Conservation (phyloP, 2,329 filamentous ascomycete genomes). For the Aspergillus viridinutans region DNA sequence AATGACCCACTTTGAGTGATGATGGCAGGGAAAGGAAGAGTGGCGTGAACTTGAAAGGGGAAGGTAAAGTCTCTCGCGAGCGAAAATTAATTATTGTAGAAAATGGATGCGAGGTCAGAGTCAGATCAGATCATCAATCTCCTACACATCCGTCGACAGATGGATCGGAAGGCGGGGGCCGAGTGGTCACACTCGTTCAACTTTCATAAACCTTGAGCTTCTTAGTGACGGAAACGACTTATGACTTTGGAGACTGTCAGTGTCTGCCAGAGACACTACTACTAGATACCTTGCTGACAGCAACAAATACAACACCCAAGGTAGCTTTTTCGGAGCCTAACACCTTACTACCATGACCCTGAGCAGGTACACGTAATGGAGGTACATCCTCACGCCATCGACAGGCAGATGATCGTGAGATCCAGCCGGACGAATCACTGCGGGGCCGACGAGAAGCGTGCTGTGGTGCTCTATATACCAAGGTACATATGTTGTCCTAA, state of each 20-base stretch:
- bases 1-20: not conserved
- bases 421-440: conserved; percentile 7
- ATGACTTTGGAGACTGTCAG: too few relatives aligned
- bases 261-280: too few relatives aligned
- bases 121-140: not conserved
- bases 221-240: too few relatives aligned
- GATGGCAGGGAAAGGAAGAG: not conserved
- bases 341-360: too few relatives aligned
- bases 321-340: too few relatives aligned
- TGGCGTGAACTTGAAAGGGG: too few relatives aligned
- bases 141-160: not conserved
- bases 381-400: conserved; percentile 12
- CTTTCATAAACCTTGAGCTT: too few relatives aligned
- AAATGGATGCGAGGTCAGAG: too few relatives aligned
- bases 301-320: too few relatives aligned
- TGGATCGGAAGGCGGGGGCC: not conserved
- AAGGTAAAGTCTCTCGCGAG: not conserved
- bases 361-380: too few relatives aligned
- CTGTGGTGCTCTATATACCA: not conserved
- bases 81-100: too few relatives aligned
- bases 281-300: too few relatives aligned
- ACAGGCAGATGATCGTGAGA: conserved; percentile 3
- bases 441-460: not conserved
- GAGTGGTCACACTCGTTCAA: not conserved
- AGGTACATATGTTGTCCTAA: not conserved